phyloP scores from a whole-genome alignment of 352 stramenopile genomes.

The Phytophthora nicotianae region DNA sequence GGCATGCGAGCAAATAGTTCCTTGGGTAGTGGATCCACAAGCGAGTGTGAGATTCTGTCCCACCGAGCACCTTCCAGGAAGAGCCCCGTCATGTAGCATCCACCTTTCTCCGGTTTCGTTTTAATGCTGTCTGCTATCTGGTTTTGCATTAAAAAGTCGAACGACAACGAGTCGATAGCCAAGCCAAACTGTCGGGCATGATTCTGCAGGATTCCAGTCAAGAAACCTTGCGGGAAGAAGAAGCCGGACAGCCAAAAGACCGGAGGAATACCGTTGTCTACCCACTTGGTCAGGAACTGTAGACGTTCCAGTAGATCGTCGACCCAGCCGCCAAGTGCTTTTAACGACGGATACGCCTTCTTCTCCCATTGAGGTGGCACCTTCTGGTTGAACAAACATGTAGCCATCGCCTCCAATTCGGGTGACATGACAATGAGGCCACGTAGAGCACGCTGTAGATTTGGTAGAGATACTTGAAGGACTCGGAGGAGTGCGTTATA shows the following conservation, averaged over 20 bases:
- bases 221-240: constrained; percentile 93
- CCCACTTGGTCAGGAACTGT: constrained; percentile 74
- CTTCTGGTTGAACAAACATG: constrained; percentile 88
- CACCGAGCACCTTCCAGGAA: constrained; percentile 93
- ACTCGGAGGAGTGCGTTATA: constrained; percentile 83
- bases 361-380: constrained; percentile 88
- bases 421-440: constrained; percentile 88
- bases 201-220: constrained; percentile 94
- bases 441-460: constrained; percentile 75
- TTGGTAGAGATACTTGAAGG: constrained; percentile 69
- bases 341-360: constrained; percentile 92
- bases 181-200: constrained; percentile 88
- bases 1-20: constrained; percentile 94
- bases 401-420: constrained; percentile 88
- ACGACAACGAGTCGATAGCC: constrained; percentile 93
- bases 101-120: constrained; percentile 62
- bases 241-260: constrained; percentile 93
- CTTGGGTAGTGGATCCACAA: constrained; percentile 91
- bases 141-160: constrained; percentile 86
- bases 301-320: constrained; percentile 86
- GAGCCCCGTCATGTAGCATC: constrained; percentile 91
- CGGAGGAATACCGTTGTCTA: constrained; percentile 71
- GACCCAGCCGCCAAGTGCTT: constrained; percentile 88
- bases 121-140: constrained; percentile 61
- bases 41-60: constrained; percentile 71